Evolutionary conservation across 768 basidiomycete species (phyloP), one percentile per base, ranked within the genome.

Genomic region (Phanerochaete carnosa): DNA sequence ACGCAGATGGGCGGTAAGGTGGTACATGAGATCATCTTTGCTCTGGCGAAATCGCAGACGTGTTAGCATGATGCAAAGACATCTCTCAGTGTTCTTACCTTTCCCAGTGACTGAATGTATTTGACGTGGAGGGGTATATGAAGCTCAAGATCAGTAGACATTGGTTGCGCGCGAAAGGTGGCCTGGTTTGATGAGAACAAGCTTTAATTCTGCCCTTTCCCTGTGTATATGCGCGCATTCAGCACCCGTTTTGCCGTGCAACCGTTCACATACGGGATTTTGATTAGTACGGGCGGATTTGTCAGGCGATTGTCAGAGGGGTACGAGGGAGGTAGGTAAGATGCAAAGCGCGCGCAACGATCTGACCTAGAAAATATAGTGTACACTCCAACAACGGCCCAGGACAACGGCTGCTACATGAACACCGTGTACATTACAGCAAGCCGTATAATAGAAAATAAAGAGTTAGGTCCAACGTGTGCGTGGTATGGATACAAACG

Each of bases 1-100:
- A 7, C 96, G 90, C 7, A 98, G 82, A 73, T 99, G 97, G 13
- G 94, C 80, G 0, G 95, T 95, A 22, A 96, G 80, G 72, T 96
- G 93, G 75, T 96, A 96, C 1, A 83, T 80, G 19, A 97, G 80
- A 64, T 94, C 93, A 77, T 93, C 86, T 60, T 89, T 88, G 74
- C 79, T 88, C 91, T 91, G 67, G n/a, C 4, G 33, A 51, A 25
- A 7, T 43, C 11, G 4, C 39, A 43, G 11, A 19, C 26, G 55
- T 56, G 25, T 11, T 3, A 2, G 28, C 11, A 43, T 12, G 4
- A 29, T 53, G n/a, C 19, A 45, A 25, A 49, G 43, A 32, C 43
- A 8, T 15, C 50, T 13, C 25, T 16, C 15, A 54, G 28, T 35
- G 19, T 60, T 16, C 74, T 19, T 46, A 79, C 82, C 65, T 79